Evolutionary conservation across 1,284 basidiomycete genomes (phyloP), one percentile per base, ranked within the genome.

Genomic region (Trametes pubescens): DNA sequence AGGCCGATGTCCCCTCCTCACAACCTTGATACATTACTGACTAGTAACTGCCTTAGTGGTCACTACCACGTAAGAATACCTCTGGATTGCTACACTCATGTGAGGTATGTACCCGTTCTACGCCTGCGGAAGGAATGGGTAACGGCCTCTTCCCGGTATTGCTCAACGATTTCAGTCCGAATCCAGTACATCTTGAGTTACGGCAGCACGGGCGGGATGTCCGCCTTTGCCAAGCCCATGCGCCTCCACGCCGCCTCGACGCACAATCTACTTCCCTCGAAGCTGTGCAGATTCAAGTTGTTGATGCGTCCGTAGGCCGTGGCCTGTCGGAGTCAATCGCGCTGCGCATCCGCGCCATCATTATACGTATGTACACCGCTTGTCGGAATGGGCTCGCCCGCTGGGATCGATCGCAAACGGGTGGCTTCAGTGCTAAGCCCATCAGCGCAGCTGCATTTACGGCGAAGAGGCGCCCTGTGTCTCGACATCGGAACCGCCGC

Each of bases 211-310:
- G 37, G 29, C 10, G 22, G 7, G 11, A 37, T 38, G 21, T 38
- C 51, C n/a, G 35, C 14, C 16, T 7, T 35, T 55, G 40, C 40
- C 53, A 55, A 55, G 53, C 43, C 7, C 13, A 8, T 26, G 32
- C 40, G n/a, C 29, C 40, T 32, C 40, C 29, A 55, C 40, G 53
- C 26, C 53, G 53, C 26, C 10, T 29, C 18, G 13, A 44, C 13
- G 7, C 26, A 11, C 40, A 55, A 55, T 55, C 21, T 55, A 34
- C 40, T 40, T 55, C 53, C 53, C 29, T 26, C 14, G 46, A 55
- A 55, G 53, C 53, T 44, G 53, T 55, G 53, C 53, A 44, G 46
- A 14, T 18, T 18, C 18, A 43, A 38, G 37, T 43, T 16, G 40
- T 43, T 43, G 40, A 43, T 43, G 40, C 40, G 40, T 8, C 40